These are phyloP conservation scores for Millerago galiae DNA, from an alignment of 805 yeast species.

Conservation along the genomic window DNA sequence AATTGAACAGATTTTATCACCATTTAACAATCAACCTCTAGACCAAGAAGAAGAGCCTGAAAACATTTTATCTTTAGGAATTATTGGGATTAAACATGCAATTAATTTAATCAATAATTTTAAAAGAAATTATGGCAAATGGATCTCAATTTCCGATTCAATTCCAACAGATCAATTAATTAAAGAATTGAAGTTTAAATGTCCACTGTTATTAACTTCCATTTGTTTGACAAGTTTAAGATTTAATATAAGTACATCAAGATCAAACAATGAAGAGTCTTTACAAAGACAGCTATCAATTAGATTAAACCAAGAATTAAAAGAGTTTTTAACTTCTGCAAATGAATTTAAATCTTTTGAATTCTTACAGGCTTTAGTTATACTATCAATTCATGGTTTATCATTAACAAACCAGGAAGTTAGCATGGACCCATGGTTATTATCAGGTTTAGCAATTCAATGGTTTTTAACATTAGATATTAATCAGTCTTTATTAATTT, in stretches of 20 bases:
- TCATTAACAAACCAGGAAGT: constrained; percentile 49
- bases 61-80: constrained; percentile 46
- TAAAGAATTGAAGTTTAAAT: constrained; percentile 38
- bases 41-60: constrained; percentile 20
- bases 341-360: constrained; percentile 44
- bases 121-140: constrained; percentile 62
- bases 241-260: constrained; percentile 26
- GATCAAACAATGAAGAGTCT: constrained; percentile 8
- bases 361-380: constrained; percentile 61
- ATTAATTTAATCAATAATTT: constrained; percentile 48
- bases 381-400: constrained; percentile 58
- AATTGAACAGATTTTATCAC: constrained; percentile 12
- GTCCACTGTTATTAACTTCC: constrained; percentile 60
- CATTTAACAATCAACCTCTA: constrained; percentile 7
- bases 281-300: constrained; percentile 23
- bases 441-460: constrained; percentile 60
- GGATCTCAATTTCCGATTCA: constrained; percentile 66
- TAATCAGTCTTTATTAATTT: constrained; percentile 16
- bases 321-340: constrained; percentile 39
- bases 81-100: constrained; percentile 44
- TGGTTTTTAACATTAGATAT: constrained; percentile 50
- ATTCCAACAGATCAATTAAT: constrained; percentile 43
- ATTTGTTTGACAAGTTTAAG: constrained; percentile 60
- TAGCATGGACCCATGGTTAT: constrained; percentile 62
- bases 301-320: constrained; percentile 34